Percentiles rank a stretch among this genome's conserved stretches.
phyloP scores from a whole-genome alignment of 805 yeast genomes.

The Millerozyma miso region DNA sequence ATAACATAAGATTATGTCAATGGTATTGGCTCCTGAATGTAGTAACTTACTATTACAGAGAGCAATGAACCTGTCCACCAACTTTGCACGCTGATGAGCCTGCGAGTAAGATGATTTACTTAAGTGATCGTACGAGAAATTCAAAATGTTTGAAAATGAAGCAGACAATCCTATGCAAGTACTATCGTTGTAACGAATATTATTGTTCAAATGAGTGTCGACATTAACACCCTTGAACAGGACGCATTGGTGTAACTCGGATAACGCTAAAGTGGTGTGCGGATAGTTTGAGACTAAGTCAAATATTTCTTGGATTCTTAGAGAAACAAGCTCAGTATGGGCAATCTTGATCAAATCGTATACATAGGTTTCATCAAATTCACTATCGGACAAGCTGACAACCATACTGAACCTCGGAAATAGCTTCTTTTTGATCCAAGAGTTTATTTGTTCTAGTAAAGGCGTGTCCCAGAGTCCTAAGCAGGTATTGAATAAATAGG shows the following conservation, averaged over 20 bases:
- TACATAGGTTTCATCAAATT: constrained; percentile 11
- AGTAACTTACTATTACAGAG: constrained; percentile 47
- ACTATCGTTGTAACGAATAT: not conserved
- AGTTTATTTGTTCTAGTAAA: constrained; percentile 25
- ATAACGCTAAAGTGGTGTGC: constrained; percentile 45
- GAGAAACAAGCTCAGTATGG: constrained; percentile 35
- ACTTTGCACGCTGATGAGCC: constrained; percentile 43
- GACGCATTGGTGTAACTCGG: constrained; percentile 55
- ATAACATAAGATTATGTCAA: constrained; percentile 64
- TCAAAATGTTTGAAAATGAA: not conserved
- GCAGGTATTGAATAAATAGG: constrained; percentile 25
- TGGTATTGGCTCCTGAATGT: constrained; percentile 80
- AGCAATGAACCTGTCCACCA: constrained; percentile 48
- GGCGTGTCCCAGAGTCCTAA: constrained; percentile 37
- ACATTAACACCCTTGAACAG: constrained; percentile 19
- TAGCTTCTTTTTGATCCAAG: constrained; percentile 36
- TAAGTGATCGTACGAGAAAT: constrained; percentile 5
- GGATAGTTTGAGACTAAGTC: constrained; percentile 57
- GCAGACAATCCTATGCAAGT: not conserved
- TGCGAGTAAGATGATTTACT: constrained; percentile 18
- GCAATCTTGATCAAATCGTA: constrained; percentile 32
- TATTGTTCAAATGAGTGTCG: not conserved
- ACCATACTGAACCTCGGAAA: constrained; percentile 30
- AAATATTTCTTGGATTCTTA: constrained; percentile 56
- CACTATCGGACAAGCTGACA: constrained; percentile 11